phyloP scores from a whole-genome alignment of 306 rosid genomes.

The Vicia sativa region DNA sequence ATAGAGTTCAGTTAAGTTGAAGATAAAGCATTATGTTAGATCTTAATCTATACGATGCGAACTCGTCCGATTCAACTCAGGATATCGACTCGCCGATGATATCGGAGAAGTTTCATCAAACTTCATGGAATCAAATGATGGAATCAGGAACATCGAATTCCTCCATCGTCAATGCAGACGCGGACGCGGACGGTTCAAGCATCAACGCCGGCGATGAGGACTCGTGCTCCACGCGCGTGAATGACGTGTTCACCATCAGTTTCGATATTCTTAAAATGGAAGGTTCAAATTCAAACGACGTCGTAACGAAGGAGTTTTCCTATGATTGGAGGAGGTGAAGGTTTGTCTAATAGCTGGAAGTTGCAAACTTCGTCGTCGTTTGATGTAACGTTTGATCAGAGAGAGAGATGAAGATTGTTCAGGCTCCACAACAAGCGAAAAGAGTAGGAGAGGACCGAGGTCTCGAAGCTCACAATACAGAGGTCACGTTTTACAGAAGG shows the following conservation, averaged over 20 bases:
- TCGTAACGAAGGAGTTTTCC: constrained; percentile 78
- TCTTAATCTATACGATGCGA: constrained; percentile 84
- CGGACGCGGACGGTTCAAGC: constrained; percentile 64
- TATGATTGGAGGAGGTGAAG: constrained; percentile 36
- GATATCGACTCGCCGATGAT: constrained; percentile 45
- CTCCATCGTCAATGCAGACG: constrained; percentile 94
- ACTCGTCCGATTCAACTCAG: constrained; percentile 57
- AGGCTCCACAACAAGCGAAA: constrained; percentile 49
- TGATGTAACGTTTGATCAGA: constrained; percentile 60
- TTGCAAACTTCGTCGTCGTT: constrained; percentile 54
- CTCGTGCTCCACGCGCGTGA: constrained; percentile 79
- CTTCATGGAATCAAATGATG: constrained; percentile 73
- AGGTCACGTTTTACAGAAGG: constrained; percentile 94
- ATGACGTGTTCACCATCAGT: constrained; percentile 63
- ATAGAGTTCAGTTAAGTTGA: constrained; percentile 34
- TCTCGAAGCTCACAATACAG: constrained; percentile 98
- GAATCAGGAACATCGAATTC: constrained; percentile 97
- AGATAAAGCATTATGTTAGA: constrained; percentile 65
- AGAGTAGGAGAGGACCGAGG: constrained; percentile 82
- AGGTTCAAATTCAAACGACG: constrained; percentile 45
- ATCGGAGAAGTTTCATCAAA: constrained; percentile 51
- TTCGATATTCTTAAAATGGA: constrained; percentile 75
- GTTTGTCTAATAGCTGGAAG: constrained; percentile 52
- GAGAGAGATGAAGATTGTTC: constrained; percentile 51
- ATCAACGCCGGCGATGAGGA: constrained; percentile 73